phyloP scores from a whole-genome alignment of 2,329 filamentous ascomycete species.

The Escovopsis sp. region DNA sequence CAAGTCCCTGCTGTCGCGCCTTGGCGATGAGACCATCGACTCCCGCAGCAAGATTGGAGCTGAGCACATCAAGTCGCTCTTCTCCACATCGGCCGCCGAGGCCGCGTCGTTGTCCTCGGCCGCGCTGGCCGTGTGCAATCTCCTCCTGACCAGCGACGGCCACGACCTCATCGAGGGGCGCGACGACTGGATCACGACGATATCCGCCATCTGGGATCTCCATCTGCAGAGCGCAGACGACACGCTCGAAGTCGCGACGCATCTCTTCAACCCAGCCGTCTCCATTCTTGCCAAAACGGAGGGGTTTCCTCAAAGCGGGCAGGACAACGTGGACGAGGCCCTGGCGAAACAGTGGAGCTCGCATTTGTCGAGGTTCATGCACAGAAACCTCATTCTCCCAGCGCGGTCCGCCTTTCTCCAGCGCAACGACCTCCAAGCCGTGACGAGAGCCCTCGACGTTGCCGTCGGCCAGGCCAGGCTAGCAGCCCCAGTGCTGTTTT shows the following conservation, averaged over 20 bases:
- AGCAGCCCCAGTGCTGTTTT: conserved; percentile 31
- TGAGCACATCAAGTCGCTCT: conserved; percentile 43
- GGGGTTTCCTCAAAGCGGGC: conserved; percentile 11
- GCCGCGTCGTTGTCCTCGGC: conserved; percentile 30
- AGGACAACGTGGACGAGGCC: conserved; percentile 5
- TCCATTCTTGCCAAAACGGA: conserved; percentile 27
- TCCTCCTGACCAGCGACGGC: conserved; percentile 19
- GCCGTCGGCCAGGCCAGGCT: conserved; percentile 20
- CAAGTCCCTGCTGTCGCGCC: conserved; percentile 29
- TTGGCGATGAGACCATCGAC: conserved; percentile 21
- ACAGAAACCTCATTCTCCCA: conserved; percentile 36
- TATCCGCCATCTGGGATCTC: conserved; percentile 36
- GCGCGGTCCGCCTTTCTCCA: conserved; percentile 32
- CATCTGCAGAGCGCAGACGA: conserved; percentile 37
- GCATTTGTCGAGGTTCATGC: conserved; percentile 34
- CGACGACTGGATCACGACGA: conserved; percentile 32
- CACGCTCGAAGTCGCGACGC: conserved; percentile 30
- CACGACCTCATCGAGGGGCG: conserved; percentile 22
- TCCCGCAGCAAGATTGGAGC: conserved; percentile 36
- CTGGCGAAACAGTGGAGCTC: conserved; percentile 25
- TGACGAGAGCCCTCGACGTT: conserved; percentile 27
- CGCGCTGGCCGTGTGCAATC: conserved; percentile 30
- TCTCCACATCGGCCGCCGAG: conserved; percentile 34
- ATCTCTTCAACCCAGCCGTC: conserved; percentile 26
- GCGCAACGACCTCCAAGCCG: conserved; percentile 24